phyloP scores from a whole-genome alignment of 768 basidiomycete species.

The Phylloporus arenicola region DNA sequence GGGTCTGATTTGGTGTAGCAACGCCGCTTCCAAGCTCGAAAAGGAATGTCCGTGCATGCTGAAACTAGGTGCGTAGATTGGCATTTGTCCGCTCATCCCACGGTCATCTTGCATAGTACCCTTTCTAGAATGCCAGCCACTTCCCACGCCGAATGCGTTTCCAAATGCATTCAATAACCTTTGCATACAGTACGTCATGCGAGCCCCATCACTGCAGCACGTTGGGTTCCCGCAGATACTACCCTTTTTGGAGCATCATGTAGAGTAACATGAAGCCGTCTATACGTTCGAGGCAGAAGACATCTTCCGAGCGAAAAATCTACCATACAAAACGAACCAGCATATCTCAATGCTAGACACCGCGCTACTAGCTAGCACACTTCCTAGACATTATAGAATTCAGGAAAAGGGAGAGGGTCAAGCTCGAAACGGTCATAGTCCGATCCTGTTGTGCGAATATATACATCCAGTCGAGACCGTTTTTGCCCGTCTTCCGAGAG shows the following conservation, averaged over 20 bases:
- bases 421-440: constrained; percentile 63
- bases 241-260: not conserved
- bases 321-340: constrained; percentile 28
- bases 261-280: not conserved
- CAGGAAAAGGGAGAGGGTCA: constrained; percentile 68
- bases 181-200: constrained; percentile 47
- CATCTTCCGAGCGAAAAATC: constrained; percentile 2
- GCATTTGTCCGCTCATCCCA: constrained; percentile 2
- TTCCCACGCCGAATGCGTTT: constrained; percentile 47
- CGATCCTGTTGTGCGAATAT: constrained; percentile 52
- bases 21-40: constrained; percentile 46
- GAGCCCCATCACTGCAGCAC: constrained; percentile 15
- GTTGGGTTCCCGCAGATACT: constrained; percentile 25
- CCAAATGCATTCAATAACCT: constrained; percentile 67
- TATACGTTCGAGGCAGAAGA: not conserved
- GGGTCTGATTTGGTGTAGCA: constrained; percentile 36
- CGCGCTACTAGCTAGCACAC: constrained; percentile 62
- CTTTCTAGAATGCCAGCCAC: constrained; percentile 39
- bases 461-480: constrained; percentile 52
- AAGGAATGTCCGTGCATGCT: constrained; percentile 48
- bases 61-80: constrained; percentile 43
- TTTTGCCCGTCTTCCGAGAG: constrained; percentile 46
- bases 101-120: constrained; percentile 37
- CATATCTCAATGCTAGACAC: constrained; percentile 28
- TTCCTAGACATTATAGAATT: constrained; percentile 51